These are phyloP conservation scores for Blepharisma japonicum DNA, from an alignment of 73 alveolate species.

Conservation along the genomic window DNA sequence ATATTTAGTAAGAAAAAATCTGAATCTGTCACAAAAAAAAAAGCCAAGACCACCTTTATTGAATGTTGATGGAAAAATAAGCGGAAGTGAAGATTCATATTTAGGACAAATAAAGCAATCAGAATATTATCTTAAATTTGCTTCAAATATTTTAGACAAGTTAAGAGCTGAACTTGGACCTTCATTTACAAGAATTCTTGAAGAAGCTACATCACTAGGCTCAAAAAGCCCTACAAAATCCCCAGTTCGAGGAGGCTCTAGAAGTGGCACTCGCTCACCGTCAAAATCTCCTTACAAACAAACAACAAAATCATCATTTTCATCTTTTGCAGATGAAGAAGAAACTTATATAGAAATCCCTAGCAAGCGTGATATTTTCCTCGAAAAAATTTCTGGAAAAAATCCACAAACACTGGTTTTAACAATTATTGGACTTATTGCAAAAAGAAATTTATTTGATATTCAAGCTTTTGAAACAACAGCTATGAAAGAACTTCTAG, in stretches of 20 bases:
- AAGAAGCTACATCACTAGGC: neutral
- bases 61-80: no score
- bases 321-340: neutral
- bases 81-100: no score
- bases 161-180: neutral
- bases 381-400: slow-evolving; percentile 12
- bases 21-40: no score
- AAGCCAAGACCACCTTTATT: no score
- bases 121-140: neutral
- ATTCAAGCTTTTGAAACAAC: neutral
- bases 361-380: slow-evolving; percentile 9
- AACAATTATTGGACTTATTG: neutral
- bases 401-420: neutral
- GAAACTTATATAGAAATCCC: slow-evolving; percentile 3
- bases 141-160: neutral
- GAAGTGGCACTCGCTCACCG: neutral
- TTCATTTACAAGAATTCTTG: neutral
- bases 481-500: neutral
- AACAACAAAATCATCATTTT: neutral
- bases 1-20: no score
- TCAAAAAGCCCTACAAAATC: neutral
- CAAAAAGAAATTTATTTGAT: neutral
- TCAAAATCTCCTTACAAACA: neutral
- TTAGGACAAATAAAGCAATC: no score
- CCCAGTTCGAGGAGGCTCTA: neutral